Conservation (phyloP, 805 yeast species). For the Soucietia sequanensis region DNA sequence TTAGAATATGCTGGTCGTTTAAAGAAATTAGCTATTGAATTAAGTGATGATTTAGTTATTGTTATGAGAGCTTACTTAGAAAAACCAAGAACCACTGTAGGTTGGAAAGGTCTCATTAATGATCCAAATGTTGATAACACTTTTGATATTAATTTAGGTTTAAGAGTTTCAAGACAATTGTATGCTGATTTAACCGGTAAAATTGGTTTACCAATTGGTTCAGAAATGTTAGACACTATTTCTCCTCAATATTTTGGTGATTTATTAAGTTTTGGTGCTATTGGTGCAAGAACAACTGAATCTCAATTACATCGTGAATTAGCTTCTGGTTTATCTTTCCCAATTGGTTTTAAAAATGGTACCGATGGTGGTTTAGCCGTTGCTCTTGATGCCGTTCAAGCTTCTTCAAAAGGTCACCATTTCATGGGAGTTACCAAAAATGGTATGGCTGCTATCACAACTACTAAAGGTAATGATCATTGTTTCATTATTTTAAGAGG, state of each 20-base stretch:
- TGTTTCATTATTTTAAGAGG: slow-evolving; percentile 96
- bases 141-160: slow-evolving; percentile 93
- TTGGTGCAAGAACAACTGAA: slow-evolving; percentile 99
- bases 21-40: slow-evolving; percentile 64
- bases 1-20: slow-evolving; percentile 79
- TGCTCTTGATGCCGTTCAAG: slow-evolving; percentile 90
- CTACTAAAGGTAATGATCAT: slow-evolving; percentile 93
- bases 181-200: slow-evolving; percentile 75
- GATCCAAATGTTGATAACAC: slow-evolving; percentile 94
- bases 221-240: slow-evolving; percentile 97
- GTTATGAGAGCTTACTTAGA: slow-evolving; percentile 98
- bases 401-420: slow-evolving; percentile 91
- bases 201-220: slow-evolving; percentile 83
- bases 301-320: slow-evolving; percentile 97
- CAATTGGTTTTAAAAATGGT: slow-evolving; percentile 97
- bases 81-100: slow-evolving; percentile 98
- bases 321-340: slow-evolving; percentile 98
- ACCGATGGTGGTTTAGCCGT: slow-evolving; percentile 94
- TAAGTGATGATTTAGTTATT: slow-evolving; percentile 72
- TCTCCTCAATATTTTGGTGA: slow-evolving; percentile 95
- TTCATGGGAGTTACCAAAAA: slow-evolving; percentile 97
- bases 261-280: slow-evolving; percentile 90
- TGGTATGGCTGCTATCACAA: slow-evolving; percentile 94
- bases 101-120: slow-evolving; percentile 97
- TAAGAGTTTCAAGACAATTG: slow-evolving; percentile 80